Conservation (phyloP, 2,329 filamentous ascomycete species). For the Microascus cirrosus region DNA sequence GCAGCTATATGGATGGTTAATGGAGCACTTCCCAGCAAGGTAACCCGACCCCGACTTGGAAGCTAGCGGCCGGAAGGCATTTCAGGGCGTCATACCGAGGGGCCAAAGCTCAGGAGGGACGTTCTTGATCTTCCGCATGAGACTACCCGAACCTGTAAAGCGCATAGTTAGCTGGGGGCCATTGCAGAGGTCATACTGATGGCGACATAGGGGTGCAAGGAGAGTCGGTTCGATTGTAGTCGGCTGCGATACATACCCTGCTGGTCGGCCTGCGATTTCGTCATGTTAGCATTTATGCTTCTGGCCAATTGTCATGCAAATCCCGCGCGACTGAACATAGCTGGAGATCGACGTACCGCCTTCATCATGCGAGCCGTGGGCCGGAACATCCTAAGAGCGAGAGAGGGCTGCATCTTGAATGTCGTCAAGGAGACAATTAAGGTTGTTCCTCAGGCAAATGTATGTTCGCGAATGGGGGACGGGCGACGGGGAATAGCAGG, state of each 20-base stretch:
- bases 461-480: constrained; percentile 5
- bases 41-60: neutral
- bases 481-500: neutral
- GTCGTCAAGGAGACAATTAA: neutral
- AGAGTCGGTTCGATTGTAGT: constrained; percentile 44
- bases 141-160: neutral
- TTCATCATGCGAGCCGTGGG: constrained; percentile 52
- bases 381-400: constrained; percentile 55
- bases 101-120: constrained; percentile 91
- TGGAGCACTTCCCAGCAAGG: neutral
- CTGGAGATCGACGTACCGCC: constrained; percentile 42
- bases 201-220: neutral
- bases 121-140: constrained; percentile 23
- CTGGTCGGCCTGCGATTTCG: constrained; percentile 5
- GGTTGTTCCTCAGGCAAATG: constrained; percentile 2
- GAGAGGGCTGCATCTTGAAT: constrained; percentile 53
- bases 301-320: neutral
- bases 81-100: constrained; percentile 55
- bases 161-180: neutral
- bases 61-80: constrained; percentile 7
- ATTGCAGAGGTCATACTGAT: neutral
- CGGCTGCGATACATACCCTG: constrained; percentile 10
- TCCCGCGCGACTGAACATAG: constrained; percentile 2
- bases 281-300: constrained; percentile 17
- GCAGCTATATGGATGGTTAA: constrained; percentile 45